Base-by-base conservation (phyloP, 768 basidiomycete species). In the Pleurotus tuoliensis region DNA sequence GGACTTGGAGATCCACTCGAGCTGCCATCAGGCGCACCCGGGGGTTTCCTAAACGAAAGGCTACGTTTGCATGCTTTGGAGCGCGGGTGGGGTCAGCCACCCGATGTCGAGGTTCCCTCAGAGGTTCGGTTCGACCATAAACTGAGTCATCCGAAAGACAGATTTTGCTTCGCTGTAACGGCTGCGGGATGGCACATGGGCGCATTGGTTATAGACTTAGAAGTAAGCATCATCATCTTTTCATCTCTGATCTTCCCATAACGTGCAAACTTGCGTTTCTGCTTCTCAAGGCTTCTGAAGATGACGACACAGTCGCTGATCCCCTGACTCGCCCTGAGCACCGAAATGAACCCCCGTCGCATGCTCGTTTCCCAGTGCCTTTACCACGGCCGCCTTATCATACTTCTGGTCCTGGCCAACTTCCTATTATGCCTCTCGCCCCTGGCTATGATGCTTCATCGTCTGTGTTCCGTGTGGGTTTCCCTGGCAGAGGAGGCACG, bases 151-250 rank as follows among this genome's bases (percentile, higher is more conserved):
- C 69, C 67, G 18, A 82, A 76, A 57, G 75, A 85, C 47, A 76
- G 78, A 61, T 97, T 90, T 64, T 92, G 90, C 62, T 90, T 96
- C 62, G 81, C 81, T 1, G 84, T 87, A 4, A 81, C 92, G 4
- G 92, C 94, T 2, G 80, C 84, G 0, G 95, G 95, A 8, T 96
- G 94, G 94, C 95, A 98, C 64, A 89, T 82, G 56, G 94, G 93
- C 6, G 92, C 93, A 1, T 74, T 98, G 47, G 90, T 92, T 3
- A 86, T 96, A 40, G 90, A 93, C 66, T 74, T 93, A 24, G 85
- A 92, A 75, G 90, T 90, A 56, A 58, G 77, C 64, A 25, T 49
- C 27, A 34, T 55, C 6, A 53, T 58, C 43, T 18, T n/a, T 56
- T 11, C 13, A 41, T 56, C 37, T 13, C 16, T 54, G 38, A 57